Evolutionary conservation across 78 protist genomes (phyloP).

Genomic region (Speleostelium caveatum): DNA sequence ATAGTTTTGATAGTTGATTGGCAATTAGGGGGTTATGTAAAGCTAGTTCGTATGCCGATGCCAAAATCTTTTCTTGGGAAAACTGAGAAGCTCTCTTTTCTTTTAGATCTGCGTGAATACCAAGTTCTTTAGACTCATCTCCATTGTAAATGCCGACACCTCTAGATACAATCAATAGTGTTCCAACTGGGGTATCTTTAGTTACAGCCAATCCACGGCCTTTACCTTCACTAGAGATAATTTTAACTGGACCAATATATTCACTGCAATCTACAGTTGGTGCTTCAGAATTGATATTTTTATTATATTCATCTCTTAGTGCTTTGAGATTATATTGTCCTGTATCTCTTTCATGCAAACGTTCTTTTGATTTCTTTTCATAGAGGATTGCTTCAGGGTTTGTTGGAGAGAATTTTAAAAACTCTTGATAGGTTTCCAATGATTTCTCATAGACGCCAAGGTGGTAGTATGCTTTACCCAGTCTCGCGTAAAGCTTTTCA

Average conservation of each 20-base stretch:
- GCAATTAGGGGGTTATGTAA: background rate
- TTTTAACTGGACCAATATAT: conserved; percentile 20
- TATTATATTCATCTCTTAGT: background rate
- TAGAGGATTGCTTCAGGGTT: background rate
- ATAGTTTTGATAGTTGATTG: background rate
- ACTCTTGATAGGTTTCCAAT: background rate
- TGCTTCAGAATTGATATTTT: too few species aligned
- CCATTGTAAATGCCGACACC: conserved; percentile 2
- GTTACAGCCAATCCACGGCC: conserved; percentile 21
- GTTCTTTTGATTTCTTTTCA: background rate
- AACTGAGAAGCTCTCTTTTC: background rate
- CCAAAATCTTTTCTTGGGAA: background rate
- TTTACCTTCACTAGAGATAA: background rate
- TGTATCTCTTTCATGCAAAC: background rate
- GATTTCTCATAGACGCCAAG: conserved; percentile 23
- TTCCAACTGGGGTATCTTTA: background rate
- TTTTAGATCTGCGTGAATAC: background rate
- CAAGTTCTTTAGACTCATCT: too few species aligned
- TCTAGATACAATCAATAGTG: background rate
- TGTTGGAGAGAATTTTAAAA: background rate
- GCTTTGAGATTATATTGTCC: background rate
- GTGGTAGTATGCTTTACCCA: background rate
- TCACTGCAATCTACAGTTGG: conserved; percentile 38
- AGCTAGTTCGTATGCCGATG: background rate
- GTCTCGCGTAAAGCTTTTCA: conserved; percentile 4